Conservation (phyloP, 2,329 filamentous ascomycete species). For the Aaosphaeria pasadenensis region DNA sequence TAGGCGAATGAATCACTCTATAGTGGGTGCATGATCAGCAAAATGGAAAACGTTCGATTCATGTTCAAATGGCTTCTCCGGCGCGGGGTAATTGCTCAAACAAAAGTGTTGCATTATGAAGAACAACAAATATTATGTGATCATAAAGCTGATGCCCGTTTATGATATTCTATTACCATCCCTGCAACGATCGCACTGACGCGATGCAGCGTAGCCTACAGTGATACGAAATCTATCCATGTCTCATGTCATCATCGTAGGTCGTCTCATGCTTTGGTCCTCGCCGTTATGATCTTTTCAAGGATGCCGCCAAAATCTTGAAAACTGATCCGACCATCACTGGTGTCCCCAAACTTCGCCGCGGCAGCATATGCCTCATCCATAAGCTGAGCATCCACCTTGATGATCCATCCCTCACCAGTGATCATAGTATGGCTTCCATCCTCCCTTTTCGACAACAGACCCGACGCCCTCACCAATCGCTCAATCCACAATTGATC, state of each 20-base stretch:
- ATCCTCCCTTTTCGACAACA: constrained; percentile 26
- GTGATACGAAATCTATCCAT: not conserved
- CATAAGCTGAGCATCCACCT: constrained; percentile 40
- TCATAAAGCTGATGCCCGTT: too few relatives aligned
- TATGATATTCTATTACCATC: not conserved
- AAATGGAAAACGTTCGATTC: constrained; percentile 29
- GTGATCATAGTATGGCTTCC: constrained; percentile 41
- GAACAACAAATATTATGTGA: too few relatives aligned
- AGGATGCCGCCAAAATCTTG: constrained; percentile 38
- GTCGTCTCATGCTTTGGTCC: constrained; percentile 6
- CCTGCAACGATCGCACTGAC: not conserved
- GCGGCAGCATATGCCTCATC: constrained; percentile 36
- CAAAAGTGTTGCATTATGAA: too few relatives aligned
- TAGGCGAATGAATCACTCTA: constrained; percentile 37
- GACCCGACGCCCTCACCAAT: constrained; percentile 40
- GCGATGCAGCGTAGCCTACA: not conserved
- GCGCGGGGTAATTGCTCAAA: too few relatives aligned
- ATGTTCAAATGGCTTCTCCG: constrained; percentile 1
- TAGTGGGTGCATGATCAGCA: constrained; percentile 41
- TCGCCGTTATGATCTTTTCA: constrained; percentile 30
- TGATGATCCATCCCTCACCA: constrained; percentile 42
- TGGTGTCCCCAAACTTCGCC: constrained; percentile 19
- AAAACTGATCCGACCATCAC: constrained; percentile 33
- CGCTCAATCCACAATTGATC: constrained; percentile 44
- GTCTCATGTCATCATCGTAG: not conserved